Base-by-base conservation (phyloP, 2,329 filamentous ascomycete genomes). In the Thermomyces lanuginosus region DNA sequence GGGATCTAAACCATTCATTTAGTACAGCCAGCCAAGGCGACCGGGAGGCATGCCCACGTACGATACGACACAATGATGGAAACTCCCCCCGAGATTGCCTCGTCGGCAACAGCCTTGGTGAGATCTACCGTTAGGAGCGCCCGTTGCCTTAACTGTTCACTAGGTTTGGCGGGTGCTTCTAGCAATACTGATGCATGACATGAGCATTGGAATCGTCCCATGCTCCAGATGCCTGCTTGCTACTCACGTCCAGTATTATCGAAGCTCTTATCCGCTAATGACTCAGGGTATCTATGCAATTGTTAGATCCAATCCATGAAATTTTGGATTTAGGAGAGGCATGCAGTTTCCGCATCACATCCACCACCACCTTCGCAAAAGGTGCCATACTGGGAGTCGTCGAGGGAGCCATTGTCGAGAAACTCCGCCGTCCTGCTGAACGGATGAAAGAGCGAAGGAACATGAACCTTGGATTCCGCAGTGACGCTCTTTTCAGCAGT, bases 21-120 rank as follows among this genome's bases (percentile, higher is more conserved):
- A 26, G 22, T 13, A 14, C 5, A 23, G 6, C 8, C n/a, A 23
- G 11, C 5, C n/a, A 17, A 4, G n/a, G 4, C 9, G 6, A 1
- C n/a, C 21, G 18, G 17, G 20, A 16, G 18, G 9, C 21, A 16
- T n/a, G 13, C 11, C 36, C 16, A 49, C 64, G 43, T 57, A 91
- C 82, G 89, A 52, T 98, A 98, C 44, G 82, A 77, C 30, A 98
- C 66, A 28, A 98, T 71, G 34, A 92, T 70, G 5, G 76, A 81
- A 35, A 72, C 79, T 20, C 71, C 69, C 32, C 76, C 67, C 17
- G 64, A 56, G 34, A 98, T 82, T 26, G 89, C 89, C 55, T 98
- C 89, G 34, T 91, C 74, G 12, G 80, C 84, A 15, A 98, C 89
- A 8, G 73, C 72, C 39, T 72, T 76, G 2, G 86, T 95, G 36